These are phyloP conservation scores for Chlorella variabilis DNA, from an alignment of 163 green algal genomes.

Conservation along the genomic window DNA sequence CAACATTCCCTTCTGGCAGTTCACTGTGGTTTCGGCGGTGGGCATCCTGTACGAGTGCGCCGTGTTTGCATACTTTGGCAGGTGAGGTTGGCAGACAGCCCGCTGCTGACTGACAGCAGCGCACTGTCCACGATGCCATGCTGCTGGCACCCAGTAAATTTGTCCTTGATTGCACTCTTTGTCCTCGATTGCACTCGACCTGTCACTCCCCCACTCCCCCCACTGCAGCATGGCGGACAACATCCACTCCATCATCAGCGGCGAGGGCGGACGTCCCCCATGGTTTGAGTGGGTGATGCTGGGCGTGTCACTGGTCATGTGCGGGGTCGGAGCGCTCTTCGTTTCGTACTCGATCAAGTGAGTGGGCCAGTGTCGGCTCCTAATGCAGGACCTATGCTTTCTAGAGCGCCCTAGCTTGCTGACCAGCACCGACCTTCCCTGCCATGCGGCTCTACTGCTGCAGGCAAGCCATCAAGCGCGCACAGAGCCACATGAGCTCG, in stretches of 20 bases:
- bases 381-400: too few relatives aligned
- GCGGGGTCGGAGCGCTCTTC: slow-evolving; percentile 46
- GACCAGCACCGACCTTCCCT: too few relatives aligned
- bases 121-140: too few relatives aligned
- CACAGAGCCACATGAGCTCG: neutral
- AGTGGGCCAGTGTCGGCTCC: neutral
- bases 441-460: too few relatives aligned
- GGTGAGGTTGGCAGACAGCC: neutral
- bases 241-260: slow-evolving; percentile 51
- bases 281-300: slow-evolving; percentile 56
- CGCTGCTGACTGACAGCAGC: neutral
- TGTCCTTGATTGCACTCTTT: too few relatives aligned
- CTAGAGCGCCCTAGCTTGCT: too few relatives aligned
- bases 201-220: too few relatives aligned
- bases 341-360: slow-evolving; percentile 48
- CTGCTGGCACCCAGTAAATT: too few relatives aligned
- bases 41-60: slow-evolving; percentile 69
- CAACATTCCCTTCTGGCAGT: slow-evolving; percentile 57
- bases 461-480: slow-evolving; percentile 34
- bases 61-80: slow-evolving; percentile 62
- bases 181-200: too few relatives aligned
- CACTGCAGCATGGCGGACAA: slow-evolving; percentile 45
- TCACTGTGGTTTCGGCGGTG: slow-evolving; percentile 52
- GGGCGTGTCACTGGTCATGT: slow-evolving; percentile 52
- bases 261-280: slow-evolving; percentile 39